These are phyloP conservation scores for Chimonanthus praecox DNA, from an alignment of 164 flowering plant species.

Conservation along the genomic window DNA sequence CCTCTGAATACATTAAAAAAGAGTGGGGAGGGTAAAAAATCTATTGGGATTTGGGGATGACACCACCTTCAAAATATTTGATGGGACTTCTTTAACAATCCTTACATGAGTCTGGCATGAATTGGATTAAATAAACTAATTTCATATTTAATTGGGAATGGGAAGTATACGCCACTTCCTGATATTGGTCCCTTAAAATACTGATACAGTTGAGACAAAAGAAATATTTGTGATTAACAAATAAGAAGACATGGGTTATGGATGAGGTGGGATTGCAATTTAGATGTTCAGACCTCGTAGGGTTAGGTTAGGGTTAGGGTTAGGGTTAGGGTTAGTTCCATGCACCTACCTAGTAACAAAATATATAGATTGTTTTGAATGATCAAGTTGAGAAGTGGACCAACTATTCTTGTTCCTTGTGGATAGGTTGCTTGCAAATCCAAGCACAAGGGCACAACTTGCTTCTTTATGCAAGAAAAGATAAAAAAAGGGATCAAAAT, in stretches of 20 bases:
- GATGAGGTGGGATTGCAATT: not conserved
- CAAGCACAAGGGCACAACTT: conserved; percentile 5
- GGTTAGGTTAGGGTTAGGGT: not conserved
- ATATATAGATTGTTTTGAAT: not conserved
- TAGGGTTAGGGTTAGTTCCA: not conserved
- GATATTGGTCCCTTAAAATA: not conserved
- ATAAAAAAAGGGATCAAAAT: not conserved
- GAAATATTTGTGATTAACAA: not conserved
- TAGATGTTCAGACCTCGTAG: not conserved
- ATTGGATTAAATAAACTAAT: not conserved
- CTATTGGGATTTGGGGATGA: conserved; percentile 1
- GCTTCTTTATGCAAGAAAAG: conserved; percentile 1
- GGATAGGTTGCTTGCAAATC: conserved; percentile 2
- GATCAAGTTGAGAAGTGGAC: not conserved
- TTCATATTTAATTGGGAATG: not conserved
- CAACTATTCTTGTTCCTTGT: conserved; percentile 5
- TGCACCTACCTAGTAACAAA: not conserved
- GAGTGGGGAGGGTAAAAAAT: not conserved
- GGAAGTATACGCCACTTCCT: conserved; percentile 1
- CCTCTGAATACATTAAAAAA: not conserved
- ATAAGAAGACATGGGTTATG: not conserved
- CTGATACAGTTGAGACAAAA: not conserved
- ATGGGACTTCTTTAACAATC: not conserved
- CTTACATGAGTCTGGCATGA: not conserved
- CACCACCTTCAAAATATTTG: not conserved